Evolutionary conservation across 2,329 filamentous ascomycete species (phyloP).

Genomic region (Epichloe sp.): DNA sequence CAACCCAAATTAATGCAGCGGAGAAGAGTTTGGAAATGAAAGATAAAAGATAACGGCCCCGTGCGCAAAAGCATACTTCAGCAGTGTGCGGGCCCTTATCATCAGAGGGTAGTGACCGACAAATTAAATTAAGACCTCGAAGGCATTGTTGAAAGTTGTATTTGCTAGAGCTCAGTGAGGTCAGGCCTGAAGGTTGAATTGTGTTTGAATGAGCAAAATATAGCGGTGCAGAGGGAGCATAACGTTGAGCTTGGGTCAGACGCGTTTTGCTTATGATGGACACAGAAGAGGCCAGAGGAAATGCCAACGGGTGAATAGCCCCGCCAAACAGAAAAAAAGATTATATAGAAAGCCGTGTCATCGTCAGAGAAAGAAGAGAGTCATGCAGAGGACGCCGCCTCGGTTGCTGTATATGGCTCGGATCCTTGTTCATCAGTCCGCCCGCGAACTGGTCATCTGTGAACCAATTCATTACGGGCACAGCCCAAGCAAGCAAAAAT

Average conservation of each 20-base stretch:
- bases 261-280: no score
- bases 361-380: slow-evolving; percentile 16
- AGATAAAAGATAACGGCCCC: background rate
- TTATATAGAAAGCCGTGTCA: slow-evolving; percentile 15
- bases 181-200: background rate
- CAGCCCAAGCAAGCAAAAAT: slow-evolving; percentile 3
- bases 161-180: background rate
- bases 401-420: slow-evolving; percentile 18
- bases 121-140: background rate
- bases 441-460: slow-evolving; percentile 4
- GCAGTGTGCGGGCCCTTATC: background rate
- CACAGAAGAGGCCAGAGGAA: background rate
- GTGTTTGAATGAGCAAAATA: background rate
- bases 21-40: background rate
- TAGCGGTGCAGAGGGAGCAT: background rate
- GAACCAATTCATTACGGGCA: slow-evolving; percentile 2
- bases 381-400: slow-evolving; percentile 20
- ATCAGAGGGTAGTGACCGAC: background rate
- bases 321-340: slow-evolving; percentile 1
- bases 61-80: background rate
- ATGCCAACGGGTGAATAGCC: no score
- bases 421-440: slow-evolving; percentile 8
- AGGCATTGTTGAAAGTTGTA: background rate
- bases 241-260: background rate
- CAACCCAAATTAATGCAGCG: background rate